A percentile compares a stretch with the other conserved stretches of the same genome.
phyloP scores from a whole-genome alignment of 768 basidiomycete genomes.

The Vishniacozyma victoriae region DNA sequence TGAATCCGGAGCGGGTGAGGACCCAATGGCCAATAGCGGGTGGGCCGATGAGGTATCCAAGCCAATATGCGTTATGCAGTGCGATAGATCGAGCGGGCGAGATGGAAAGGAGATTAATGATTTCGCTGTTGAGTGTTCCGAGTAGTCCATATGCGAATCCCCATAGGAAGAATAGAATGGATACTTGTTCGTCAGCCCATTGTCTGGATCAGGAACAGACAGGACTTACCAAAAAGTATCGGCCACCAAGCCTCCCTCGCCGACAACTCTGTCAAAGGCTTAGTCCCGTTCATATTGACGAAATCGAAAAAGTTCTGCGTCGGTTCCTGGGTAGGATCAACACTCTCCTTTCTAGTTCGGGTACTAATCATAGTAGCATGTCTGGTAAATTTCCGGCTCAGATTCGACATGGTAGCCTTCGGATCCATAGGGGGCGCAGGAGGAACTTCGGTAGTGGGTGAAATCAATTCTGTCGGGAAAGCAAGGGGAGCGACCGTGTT shows the following conservation, averaged over 20 bases:
- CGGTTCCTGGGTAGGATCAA: constrained; percentile 10
- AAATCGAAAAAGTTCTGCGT: constrained; percentile 40
- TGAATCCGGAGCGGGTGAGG: constrained; percentile 34
- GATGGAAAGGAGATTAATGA: constrained; percentile 29
- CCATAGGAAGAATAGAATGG: constrained; percentile 43
- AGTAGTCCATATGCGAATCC: constrained; percentile 45
- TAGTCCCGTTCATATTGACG: constrained; percentile 35
- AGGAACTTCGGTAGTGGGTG: no score
- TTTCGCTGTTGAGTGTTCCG: constrained; percentile 37
- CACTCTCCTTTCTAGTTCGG: neutral
- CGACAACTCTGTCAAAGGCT: constrained; percentile 30
- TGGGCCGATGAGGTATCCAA: constrained; percentile 36
- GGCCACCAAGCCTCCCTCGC: constrained; percentile 39
- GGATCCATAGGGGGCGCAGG: no score
- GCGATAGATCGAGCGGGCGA: constrained; percentile 22
- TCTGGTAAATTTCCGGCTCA: neutral
- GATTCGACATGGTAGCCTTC: neutral
- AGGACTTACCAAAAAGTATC: constrained; percentile 31
- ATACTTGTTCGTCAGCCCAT: constrained; percentile 11
- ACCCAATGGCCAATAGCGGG: constrained; percentile 36
- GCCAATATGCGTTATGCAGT: constrained; percentile 39
- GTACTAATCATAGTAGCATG: neutral
- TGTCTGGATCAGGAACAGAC: neutral
- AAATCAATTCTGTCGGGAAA: no score
- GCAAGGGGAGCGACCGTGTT: neutral